Evolutionary conservation across 108 stramenopile species (phyloP).

Genomic region (Stephanodiscus minutulus): DNA sequence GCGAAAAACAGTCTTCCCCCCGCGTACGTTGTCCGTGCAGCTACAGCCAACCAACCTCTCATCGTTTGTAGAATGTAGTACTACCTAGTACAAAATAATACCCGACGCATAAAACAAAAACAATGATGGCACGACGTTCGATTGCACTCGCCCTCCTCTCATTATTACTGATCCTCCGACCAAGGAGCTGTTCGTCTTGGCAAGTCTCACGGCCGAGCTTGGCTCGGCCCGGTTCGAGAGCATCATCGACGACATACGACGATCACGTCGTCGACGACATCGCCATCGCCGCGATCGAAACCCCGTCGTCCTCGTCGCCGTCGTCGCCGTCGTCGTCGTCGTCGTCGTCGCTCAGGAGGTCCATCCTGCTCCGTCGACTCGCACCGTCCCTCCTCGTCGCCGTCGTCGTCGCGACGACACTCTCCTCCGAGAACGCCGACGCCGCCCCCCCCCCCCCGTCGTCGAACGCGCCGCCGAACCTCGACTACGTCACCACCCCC

Average conservation of each 20-base stretch:
- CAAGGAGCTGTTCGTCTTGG: conserved; percentile 12
- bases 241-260: conserved; percentile 7
- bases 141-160: background rate
- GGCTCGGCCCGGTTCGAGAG: background rate
- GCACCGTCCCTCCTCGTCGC: conserved; percentile 13
- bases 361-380: conserved; percentile 14
- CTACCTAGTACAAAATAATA: too few species aligned
- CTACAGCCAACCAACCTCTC: background rate
- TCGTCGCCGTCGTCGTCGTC: background rate
- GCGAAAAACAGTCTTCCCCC: too few species aligned
- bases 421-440: conserved; percentile 14
- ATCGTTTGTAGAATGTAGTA: background rate
- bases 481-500: conserved; percentile 37
- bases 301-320: background rate
- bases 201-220: background rate
- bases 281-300: conserved; percentile 3
- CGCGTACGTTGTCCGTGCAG: too few species aligned
- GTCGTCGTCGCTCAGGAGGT: background rate
- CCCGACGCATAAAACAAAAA: background rate
- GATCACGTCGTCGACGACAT: background rate
- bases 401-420: background rate
- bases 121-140: background rate
- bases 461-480: conserved; percentile 1
- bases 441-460: conserved; percentile 9
- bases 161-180: background rate